Percentiles rank a stretch among this genome's conserved stretches.
Evolutionary conservation across 345 rosid species (phyloP).

Genomic region (Hibiscus tridactylites): DNA sequence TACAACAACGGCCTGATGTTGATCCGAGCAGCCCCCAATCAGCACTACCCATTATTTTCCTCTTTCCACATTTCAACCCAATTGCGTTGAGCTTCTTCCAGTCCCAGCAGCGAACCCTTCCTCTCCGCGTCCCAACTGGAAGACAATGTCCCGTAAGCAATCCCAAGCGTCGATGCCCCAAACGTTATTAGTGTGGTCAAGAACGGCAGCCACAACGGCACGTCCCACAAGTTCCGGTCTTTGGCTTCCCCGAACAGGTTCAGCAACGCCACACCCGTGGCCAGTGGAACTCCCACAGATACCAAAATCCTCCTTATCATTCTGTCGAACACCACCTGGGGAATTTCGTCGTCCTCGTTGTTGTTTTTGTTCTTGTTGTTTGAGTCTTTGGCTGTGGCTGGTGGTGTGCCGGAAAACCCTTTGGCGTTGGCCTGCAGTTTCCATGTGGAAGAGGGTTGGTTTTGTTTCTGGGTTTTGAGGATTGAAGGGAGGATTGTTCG

Average conservation of each 20-base stretch:
- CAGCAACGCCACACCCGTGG: neutral
- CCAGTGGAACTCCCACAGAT: neutral
- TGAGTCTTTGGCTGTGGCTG: neutral
- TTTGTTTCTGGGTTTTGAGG: neutral
- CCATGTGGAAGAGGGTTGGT: neutral
- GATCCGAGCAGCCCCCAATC: neutral
- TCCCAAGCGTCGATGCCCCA: neutral
- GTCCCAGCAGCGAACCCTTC: neutral
- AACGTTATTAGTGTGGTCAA: neutral
- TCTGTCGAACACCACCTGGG: neutral
- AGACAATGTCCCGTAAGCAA: neutral
- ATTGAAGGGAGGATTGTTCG: neutral
- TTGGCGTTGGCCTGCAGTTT: neutral
- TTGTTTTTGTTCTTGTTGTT: neutral
- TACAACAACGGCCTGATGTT: neutral
- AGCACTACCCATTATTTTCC: neutral
- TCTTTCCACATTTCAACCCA: constrained; percentile 3
- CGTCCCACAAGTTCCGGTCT: neutral
- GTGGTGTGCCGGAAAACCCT: neutral
- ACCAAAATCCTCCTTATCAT: neutral
- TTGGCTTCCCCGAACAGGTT: neutral
- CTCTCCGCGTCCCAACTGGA: neutral
- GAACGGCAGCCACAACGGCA: neutral
- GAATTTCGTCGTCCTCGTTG: neutral
- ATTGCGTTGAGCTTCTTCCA: neutral